Evolutionary conservation across 352 stramenopile species (phyloP), one percentile per base, ranked within the genome.

Genomic region (Globisporangium parvum): DNA sequence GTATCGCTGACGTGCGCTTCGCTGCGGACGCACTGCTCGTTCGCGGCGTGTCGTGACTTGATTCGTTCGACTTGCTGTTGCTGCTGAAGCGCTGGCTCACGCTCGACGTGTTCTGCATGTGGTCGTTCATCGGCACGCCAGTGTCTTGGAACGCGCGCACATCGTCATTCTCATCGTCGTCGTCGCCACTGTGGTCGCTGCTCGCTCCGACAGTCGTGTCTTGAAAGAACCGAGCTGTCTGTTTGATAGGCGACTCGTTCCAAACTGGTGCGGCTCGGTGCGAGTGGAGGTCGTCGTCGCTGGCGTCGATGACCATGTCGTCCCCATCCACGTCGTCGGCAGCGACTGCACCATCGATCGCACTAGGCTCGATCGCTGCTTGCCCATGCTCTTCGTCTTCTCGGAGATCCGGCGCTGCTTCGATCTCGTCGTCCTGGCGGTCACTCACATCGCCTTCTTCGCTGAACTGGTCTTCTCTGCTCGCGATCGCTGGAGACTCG

Each of bases 281-380:
- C 20, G 41, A 47, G 2, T 15, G 17, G 8, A 12, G 18, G 2
- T 6, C n/a, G 9, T 57, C 52, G 12, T 33, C 52, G n/a, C 14
- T 31, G 21, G 18, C 24, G 8, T 61, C 47, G 23, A 51, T 17
- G n/a, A 44, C 21, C 39, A 55, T 55, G 52, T 51, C 28, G 18
- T 35, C 12, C 2, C 33, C 40, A 24, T 24, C 51, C 21, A 31
- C 37, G 8, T 47, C 14, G 20, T 26, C 51, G 0, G 24, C 10
- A 20, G 39, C 39, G 5, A 20, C 39, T 18, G 18, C 39, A 14
- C 18, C 21, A 14, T 20, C 39, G 39, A 21, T 20, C 14, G 14
- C 39, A 21, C 18, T 45, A n/a, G n/a, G n/a, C n/a, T n/a, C n/a
- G n/a, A n/a, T n/a, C 39, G 14, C 2, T 17, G 48, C 23, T 8